Evolutionary conservation across 768 basidiomycete genomes (phyloP).

Genomic region (Boletellus emodensis): DNA sequence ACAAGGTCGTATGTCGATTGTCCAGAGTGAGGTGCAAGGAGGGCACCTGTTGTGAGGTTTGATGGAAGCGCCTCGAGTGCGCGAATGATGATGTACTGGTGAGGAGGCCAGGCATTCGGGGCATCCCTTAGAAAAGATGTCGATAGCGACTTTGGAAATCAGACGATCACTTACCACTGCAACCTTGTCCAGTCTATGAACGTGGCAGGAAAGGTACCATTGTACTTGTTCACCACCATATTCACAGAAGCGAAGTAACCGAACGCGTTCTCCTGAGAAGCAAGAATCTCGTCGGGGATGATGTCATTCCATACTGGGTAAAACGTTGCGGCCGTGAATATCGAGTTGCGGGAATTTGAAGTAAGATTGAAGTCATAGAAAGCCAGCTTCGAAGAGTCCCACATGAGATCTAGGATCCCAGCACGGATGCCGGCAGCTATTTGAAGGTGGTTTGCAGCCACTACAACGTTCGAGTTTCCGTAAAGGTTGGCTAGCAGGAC

Average conservation of each 20-base stretch:
- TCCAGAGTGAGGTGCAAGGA: constrained; percentile 49
- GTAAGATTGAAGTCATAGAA: constrained; percentile 90
- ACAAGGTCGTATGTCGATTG: constrained; percentile 65
- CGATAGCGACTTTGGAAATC: neutral
- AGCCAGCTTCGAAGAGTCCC: constrained; percentile 77
- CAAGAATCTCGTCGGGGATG: constrained; percentile 65
- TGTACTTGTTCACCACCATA: constrained; percentile 78
- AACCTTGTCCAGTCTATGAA: constrained; percentile 68
- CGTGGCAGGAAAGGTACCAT: constrained; percentile 80
- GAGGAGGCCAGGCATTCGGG: constrained; percentile 88
- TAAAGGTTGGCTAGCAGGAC: constrained; percentile 60
- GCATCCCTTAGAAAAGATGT: constrained; percentile 53
- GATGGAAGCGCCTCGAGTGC: constrained; percentile 73
- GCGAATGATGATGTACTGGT: constrained; percentile 75
- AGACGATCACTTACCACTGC: constrained; percentile 59
- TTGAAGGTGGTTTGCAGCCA: constrained; percentile 46
- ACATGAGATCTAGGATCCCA: constrained; percentile 81
- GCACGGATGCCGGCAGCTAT: constrained; percentile 55
- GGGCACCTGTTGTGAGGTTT: constrained; percentile 57
- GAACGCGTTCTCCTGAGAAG: constrained; percentile 57
- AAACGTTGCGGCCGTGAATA: constrained; percentile 75
- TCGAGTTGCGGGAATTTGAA: constrained; percentile 54
- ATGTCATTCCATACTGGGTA: constrained; percentile 89
- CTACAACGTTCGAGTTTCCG: constrained; percentile 38
- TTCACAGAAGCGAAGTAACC: constrained; percentile 71